Conservation (phyloP, 1,284 basidiomycete genomes). For the Coniophora puteana region DNA sequence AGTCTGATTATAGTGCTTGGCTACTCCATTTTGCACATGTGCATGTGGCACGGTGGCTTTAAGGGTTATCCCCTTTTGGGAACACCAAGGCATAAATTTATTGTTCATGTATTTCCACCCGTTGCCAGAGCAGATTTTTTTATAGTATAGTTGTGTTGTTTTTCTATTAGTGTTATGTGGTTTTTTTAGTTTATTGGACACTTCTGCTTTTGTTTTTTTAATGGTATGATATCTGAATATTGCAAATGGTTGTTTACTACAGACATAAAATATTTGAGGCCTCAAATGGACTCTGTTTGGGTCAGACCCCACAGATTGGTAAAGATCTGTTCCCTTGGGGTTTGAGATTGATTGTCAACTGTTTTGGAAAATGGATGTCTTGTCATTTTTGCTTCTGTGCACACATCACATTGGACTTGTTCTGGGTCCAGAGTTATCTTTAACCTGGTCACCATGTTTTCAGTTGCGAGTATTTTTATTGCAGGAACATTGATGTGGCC, state of each 20-base stretch:
- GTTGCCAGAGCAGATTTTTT: slow-evolving; percentile 7
- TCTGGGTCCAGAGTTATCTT: neutral
- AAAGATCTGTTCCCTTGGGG: neutral
- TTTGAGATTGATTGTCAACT: neutral
- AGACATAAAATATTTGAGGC: slow-evolving; percentile 4
- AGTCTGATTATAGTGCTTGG: slow-evolving; percentile 6
- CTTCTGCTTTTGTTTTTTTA: slow-evolving; percentile 1
- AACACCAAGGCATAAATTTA: neutral
- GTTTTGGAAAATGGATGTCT: neutral
- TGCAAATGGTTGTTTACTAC: slow-evolving; percentile 2
- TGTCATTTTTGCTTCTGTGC: neutral
- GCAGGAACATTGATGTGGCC: neutral
- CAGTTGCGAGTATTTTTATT: neutral
- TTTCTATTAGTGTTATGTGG: neutral
- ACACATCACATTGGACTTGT: neutral
- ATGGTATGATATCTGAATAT: neutral
- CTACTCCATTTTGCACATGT: slow-evolving; percentile 9
- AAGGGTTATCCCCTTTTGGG: neutral
- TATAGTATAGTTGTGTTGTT: neutral
- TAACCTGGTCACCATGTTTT: neutral
- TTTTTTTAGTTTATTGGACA: neutral
- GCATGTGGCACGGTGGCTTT: slow-evolving; percentile 5
- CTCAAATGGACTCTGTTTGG: neutral
- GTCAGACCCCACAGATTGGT: slow-evolving; percentile 6
- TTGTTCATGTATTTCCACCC: slow-evolving; percentile 9